Percentiles rank a stretch among this genome's conserved stretches.
Conservation (phyloP, 495 filamentous ascomycete genomes). For the Talaromyces nanjingensis region DNA sequence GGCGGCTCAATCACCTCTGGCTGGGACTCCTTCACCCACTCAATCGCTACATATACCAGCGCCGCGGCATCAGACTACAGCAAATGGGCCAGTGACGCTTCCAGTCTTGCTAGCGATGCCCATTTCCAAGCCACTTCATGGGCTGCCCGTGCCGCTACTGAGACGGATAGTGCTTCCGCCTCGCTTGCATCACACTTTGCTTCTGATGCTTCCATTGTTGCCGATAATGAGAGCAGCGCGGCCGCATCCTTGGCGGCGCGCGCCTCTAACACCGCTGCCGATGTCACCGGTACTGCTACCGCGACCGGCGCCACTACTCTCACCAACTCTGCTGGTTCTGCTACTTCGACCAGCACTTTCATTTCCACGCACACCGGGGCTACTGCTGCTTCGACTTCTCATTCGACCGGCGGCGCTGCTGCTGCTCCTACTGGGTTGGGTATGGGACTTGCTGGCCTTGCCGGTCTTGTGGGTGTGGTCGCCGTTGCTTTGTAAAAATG, state of each 20-base stretch:
- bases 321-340: constrained; percentile 7
- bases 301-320: not conserved
- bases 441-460: constrained; percentile 9
- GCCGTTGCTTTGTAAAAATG: constrained; percentile 9
- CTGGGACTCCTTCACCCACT: constrained; percentile 5
- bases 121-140: not conserved
- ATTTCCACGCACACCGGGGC: constrained; percentile 4
- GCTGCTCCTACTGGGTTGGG: constrained; percentile 8
- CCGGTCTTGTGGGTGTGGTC: constrained; percentile 8
- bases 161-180: constrained; percentile 1
- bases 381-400: not conserved
- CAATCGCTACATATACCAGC: not conserved
- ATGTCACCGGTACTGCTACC: not conserved
- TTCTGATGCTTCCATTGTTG: constrained; percentile 3
- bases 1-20: constrained; percentile 6
- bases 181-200: constrained; percentile 5
- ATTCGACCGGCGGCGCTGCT: constrained; percentile 3
- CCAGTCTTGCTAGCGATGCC: constrained; percentile 6
- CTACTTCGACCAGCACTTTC: constrained; percentile 1
- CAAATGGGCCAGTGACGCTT: constrained; percentile 6
- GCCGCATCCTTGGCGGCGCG: not conserved
- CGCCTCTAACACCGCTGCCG: not conserved
- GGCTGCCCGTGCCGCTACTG: not conserved
- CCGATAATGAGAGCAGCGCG: not conserved
- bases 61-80: constrained; percentile 3